These are phyloP conservation scores for Colletotrichum tabaci DNA, from an alignment of 2,329 filamentous ascomycete genomes.

Conservation along the genomic window DNA sequence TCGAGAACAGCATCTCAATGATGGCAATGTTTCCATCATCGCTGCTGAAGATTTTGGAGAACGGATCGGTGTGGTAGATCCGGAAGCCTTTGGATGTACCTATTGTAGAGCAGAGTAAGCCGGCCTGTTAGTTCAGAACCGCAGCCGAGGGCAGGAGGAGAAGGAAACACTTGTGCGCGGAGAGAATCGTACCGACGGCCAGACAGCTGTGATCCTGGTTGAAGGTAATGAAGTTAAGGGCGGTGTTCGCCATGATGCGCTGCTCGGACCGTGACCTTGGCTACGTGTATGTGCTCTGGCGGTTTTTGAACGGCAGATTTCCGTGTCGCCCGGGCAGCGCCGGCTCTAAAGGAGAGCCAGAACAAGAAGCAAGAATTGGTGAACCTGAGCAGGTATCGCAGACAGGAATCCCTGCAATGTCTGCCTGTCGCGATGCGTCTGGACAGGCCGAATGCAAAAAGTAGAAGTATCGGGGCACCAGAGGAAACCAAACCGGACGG, in stretches of 20 bases:
- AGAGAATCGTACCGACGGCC: conserved; percentile 80
- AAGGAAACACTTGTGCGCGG: conserved; percentile 1
- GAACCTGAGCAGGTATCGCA: not conserved
- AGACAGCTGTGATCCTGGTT: conserved; percentile 99
- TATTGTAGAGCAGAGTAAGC: conserved; percentile 52
- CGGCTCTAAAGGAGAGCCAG: conserved; percentile 16
- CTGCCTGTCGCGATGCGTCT: not conserved
- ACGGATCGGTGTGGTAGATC: conserved; percentile 97
- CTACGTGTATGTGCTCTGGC: conserved; percentile 3
- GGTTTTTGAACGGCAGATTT: conserved; percentile 10
- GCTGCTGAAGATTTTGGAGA: conserved; percentile 94
- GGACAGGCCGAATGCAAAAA: conserved; percentile 1
- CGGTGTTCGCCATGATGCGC: conserved; percentile 72
- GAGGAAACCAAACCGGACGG: not conserved
- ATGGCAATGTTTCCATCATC: conserved; percentile 96
- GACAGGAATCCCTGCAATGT: not conserved
- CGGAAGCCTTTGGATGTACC: conserved; percentile 95
- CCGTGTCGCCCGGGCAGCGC: conserved; percentile 26
- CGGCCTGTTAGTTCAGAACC: conserved; percentile 17
- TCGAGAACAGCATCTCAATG: conserved; percentile 99
- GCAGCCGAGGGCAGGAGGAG: conserved; percentile 9
- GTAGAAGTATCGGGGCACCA: not conserved
- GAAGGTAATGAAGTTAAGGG: conserved; percentile 98
- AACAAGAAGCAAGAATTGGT: not conserved
- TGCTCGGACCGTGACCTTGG: not conserved